A percentile compares a stretch with the other conserved stretches of the same genome.
These are phyloP conservation scores for Plasmodium blacklocki DNA, from an alignment of 169 alveolate genomes.

Conservation along the genomic window DNA sequence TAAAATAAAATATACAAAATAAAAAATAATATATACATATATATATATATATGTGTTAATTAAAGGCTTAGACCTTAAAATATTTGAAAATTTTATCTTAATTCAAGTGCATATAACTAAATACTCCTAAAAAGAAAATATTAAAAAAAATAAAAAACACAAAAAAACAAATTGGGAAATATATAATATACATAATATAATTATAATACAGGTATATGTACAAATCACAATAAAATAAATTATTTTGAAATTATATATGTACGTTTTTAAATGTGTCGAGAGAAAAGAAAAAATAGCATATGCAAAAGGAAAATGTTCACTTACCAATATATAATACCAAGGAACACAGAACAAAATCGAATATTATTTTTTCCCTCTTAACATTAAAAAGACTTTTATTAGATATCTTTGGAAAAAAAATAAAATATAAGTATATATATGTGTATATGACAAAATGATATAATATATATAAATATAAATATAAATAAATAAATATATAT, in stretches of 20 bases:
- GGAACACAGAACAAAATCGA: conserved; percentile 70
- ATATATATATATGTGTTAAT: not conserved
- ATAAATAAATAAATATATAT: no score
- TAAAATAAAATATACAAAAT: not conserved
- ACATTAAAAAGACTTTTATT: conserved; percentile 46
- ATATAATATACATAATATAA: not conserved
- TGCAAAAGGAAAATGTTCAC: not conserved
- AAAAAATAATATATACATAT: not conserved
- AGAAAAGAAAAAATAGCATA: not conserved
- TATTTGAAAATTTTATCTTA: not conserved
- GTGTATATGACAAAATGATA: no score
- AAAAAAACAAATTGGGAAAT: not conserved
- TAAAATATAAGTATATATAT: not conserved
- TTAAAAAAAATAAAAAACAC: not conserved
- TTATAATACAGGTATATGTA: not conserved
- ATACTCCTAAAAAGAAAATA: conserved; percentile 22
- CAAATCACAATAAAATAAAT: not conserved
- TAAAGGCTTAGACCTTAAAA: not conserved
- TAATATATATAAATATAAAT: not conserved
- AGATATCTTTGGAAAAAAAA: conserved; percentile 19
- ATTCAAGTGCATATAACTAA: conserved; percentile 71
- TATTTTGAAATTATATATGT: not conserved
- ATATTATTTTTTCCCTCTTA: conserved; percentile 64
- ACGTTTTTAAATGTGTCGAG: not conserved
- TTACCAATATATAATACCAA: conserved; percentile 63